Base-by-base conservation (phyloP, 2,329 filamentous ascomycete genomes). In the Hyphodiscus sp. region DNA sequence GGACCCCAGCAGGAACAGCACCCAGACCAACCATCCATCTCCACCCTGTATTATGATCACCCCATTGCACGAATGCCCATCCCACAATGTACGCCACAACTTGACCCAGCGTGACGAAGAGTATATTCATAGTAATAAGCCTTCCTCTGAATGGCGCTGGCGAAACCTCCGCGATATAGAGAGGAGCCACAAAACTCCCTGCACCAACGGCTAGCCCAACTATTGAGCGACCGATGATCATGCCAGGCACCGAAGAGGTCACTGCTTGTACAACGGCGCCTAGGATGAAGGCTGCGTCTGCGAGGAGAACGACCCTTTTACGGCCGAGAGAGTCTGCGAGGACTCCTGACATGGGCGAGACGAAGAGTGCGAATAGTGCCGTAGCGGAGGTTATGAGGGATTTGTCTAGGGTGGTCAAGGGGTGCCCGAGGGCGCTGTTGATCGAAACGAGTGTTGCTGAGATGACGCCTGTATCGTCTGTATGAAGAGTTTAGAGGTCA, bases 11-110 rank as follows among this genome's bases (percentile, higher is more conserved):
- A 0, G 92, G 92, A 23, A 86, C 57, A 9, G 87, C 87, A 0
- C 91, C 92, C 0, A 96, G 70, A 0, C 91, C 91, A 0, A 96
- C 91, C 81, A 96, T 91, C 85, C 88, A 95, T 48, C 90, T 77
- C 91, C 92, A 97, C 1, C 87, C 89, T 13, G 77, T 79, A 38
- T 65, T 66, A 20, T 68, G 62, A 53, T 72, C 68, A 0, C 74
- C 79, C 54, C 75, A 74, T 52, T 79, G 76, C 6, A 82, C 78
- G 46, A 95, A 85, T 0, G 77, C 69, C 86, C 88, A 96, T 1
- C 92, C 92, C 7, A 91, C 73, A 1, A 95, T 68, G 69, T 96
- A 96, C 1, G 92, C 91, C 19, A 95, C 80, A 1, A 96, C 88
- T 71, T 96, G 91, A 0, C 92, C 92, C 11, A 88, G 75, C 0